Percentiles rank a stretch among this genome's conserved stretches.
Evolutionary conservation across 1,284 basidiomycete species (phyloP).

Genomic region (Anthracocystis walkeri): DNA sequence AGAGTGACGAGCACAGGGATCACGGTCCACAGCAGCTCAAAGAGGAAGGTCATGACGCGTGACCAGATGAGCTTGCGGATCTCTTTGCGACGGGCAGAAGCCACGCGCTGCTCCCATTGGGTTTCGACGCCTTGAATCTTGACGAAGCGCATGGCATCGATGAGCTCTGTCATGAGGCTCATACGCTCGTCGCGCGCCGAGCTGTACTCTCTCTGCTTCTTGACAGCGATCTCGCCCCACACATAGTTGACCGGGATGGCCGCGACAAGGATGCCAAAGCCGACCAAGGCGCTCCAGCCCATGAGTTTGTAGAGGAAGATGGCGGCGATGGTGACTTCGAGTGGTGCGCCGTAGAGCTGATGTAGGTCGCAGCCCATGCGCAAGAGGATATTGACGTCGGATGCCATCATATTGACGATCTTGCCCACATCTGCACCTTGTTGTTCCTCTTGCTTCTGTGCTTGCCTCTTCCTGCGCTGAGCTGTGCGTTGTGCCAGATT

Average conservation of each 20-base stretch:
- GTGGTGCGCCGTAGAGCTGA: conserved; percentile 77
- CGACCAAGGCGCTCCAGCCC: conserved; percentile 85
- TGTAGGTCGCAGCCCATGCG: conserved; percentile 71
- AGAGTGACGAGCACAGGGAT: conserved; percentile 57
- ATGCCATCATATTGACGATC: conserved; percentile 72
- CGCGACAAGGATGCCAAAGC: conserved; percentile 80
- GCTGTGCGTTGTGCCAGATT: conserved; percentile 5
- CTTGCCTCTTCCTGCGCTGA: conserved; percentile 6
- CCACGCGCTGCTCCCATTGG: conserved; percentile 55
- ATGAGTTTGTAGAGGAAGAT: conserved; percentile 75
- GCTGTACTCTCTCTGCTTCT: conserved; percentile 78
- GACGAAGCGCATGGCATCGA: conserved; percentile 80
- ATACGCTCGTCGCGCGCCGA: conserved; percentile 85
- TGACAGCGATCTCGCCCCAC: conserved; percentile 76
- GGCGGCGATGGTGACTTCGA: conserved; percentile 81
- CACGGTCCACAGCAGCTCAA: conserved; percentile 69
- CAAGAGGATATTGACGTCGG: conserved; percentile 66
- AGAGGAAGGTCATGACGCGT: conserved; percentile 66
- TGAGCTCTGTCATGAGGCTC: conserved; percentile 83
- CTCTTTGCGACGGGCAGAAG: conserved; percentile 60
- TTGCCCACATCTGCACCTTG: conserved; percentile 71
- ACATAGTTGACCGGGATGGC: conserved; percentile 81
- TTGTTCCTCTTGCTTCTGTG: conserved; percentile 25
- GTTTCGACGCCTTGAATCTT: conserved; percentile 71
- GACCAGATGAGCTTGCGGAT: conserved; percentile 59